Evolutionary conservation across 345 rosid species (phyloP).

Genomic region (Punica granatum): DNA sequence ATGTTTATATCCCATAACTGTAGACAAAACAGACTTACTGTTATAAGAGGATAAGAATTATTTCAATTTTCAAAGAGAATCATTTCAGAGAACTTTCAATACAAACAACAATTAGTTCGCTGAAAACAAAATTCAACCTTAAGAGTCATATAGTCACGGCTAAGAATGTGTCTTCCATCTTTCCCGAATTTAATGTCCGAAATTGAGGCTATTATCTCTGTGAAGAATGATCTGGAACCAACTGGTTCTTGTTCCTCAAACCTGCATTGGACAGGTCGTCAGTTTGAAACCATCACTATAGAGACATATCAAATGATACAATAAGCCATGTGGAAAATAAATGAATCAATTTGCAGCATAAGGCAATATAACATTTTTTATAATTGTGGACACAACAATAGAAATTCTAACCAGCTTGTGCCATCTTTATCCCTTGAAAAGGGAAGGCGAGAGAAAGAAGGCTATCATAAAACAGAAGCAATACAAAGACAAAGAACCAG

Average conservation of each 20-base stretch:
- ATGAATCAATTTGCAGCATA: background rate
- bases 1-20: slow-evolving; percentile 80
- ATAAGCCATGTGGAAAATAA: background rate
- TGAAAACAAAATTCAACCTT: slow-evolving; percentile 46
- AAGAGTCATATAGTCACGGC: slow-evolving; percentile 99
- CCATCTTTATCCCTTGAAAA: background rate
- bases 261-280: slow-evolving; percentile 29
- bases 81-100: background rate
- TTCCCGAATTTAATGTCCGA: slow-evolving; percentile 91
- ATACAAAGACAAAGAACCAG: slow-evolving; percentile 4
- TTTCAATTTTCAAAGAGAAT: background rate
- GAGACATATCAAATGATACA: background rate
- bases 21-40: slow-evolving; percentile 8
- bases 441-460: background rate
- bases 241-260: slow-evolving; percentile 95
- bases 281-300: background rate
- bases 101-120: background rate
- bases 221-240: slow-evolving; percentile 92
- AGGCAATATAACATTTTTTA: background rate
- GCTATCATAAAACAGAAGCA: background rate
- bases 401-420: background rate
- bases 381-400: background rate
- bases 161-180: slow-evolving; percentile 84
- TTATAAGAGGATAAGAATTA: background rate
- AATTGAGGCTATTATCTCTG: slow-evolving; percentile 97